These are phyloP conservation scores for Leccinum truebloodii DNA, from an alignment of 768 basidiomycete species.

Conservation along the genomic window DNA sequence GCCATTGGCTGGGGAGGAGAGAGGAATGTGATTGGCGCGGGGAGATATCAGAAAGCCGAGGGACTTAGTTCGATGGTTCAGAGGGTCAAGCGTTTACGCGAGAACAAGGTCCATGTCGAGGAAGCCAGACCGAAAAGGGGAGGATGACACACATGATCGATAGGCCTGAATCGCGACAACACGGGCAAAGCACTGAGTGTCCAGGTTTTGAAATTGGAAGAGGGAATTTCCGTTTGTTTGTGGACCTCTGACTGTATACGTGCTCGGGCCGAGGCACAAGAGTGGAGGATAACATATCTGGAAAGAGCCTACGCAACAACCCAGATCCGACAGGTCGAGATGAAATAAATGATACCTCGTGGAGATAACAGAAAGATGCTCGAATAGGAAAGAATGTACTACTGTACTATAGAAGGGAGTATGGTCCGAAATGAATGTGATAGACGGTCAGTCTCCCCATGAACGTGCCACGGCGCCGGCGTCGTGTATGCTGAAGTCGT, in stretches of 20 bases:
- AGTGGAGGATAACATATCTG: conserved; percentile 30
- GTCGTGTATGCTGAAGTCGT: conserved; percentile 31
- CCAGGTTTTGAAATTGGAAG: conserved; percentile 26
- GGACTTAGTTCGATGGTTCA: conserved; percentile 6
- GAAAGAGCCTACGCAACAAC: conserved; percentile 24
- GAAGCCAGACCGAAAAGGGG: conserved; percentile 15
- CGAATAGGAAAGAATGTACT: conserved; percentile 22
- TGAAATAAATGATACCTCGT: conserved; percentile 31
- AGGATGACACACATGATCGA: conserved; percentile 10
- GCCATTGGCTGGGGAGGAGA: conserved; percentile 5
- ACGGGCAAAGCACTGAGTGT: conserved; percentile 3
- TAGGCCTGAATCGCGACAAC: conserved; percentile 10
- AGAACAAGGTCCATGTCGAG: conserved; percentile 27
- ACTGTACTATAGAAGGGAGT: conserved; percentile 15
- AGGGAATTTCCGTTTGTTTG: conserved; percentile 22
- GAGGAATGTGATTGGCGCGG: conserved; percentile 3
- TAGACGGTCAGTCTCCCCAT: conserved; percentile 33
- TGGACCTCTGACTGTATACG: conserved; percentile 2
- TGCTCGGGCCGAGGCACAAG: conserved; percentile 19
- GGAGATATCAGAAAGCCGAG: conserved; percentile 3
- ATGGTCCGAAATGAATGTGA: conserved; percentile 35
- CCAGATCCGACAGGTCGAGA: conserved; percentile 32
- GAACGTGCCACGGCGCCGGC: conserved; percentile 37
- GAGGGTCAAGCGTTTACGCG: conserved; percentile 8
- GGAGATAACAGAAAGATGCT: conserved; percentile 34